A percentile compares a stretch with the other conserved stretches of the same genome.
These are phyloP conservation scores for Salix brachista DNA, from an alignment of 345 rosid species.

Conservation along the genomic window DNA sequence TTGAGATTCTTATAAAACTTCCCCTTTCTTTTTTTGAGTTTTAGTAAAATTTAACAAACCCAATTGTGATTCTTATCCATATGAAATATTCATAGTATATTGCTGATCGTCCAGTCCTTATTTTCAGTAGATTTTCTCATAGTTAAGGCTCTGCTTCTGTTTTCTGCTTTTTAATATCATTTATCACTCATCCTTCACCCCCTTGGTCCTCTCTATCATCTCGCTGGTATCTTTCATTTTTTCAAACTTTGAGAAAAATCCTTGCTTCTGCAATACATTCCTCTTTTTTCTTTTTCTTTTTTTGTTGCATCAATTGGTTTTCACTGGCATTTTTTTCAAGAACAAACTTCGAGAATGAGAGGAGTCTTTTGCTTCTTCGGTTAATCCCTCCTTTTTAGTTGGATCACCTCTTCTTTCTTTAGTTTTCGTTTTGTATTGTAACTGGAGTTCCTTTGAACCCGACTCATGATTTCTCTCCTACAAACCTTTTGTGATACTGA, in stretches of 20 bases:
- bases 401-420: not conserved
- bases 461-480: not conserved
- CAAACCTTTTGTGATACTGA: not conserved
- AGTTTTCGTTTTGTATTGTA: not conserved
- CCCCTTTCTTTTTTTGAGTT: not conserved
- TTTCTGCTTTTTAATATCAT: not conserved
- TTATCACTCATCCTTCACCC: not conserved
- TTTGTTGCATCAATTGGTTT: not conserved
- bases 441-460: not conserved
- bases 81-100: not conserved
- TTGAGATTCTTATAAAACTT: not conserved
- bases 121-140: conserved; percentile 2
- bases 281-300: too few relatives aligned
- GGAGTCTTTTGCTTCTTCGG: not conserved
- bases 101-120: not conserved
- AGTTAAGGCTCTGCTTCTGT: not conserved
- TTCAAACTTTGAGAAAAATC: not conserved
- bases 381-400: not conserved
- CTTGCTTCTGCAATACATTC: not conserved
- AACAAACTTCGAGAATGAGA: too few relatives aligned
- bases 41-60: not conserved
- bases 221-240: not conserved
- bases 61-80: not conserved
- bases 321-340: not conserved
- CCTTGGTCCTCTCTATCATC: too few relatives aligned